phyloP scores from a whole-genome alignment of 495 filamentous ascomycete species.

The Platismatia glauca region DNA sequence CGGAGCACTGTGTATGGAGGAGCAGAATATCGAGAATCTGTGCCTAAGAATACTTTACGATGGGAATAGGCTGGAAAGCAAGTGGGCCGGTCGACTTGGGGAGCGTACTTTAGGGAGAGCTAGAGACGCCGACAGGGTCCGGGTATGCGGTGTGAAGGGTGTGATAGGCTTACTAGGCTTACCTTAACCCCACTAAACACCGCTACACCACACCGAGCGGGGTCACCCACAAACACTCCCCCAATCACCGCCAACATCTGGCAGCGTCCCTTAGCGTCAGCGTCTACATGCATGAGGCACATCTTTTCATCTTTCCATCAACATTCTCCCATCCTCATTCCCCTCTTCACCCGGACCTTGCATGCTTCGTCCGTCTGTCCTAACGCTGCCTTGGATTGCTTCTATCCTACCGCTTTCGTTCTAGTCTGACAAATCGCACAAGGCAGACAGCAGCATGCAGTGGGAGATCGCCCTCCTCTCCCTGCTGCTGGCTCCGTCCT shows the following conservation, averaged over 20 bases:
- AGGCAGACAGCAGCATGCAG: neutral
- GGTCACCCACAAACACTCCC: constrained; percentile 6
- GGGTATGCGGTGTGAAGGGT: neutral
- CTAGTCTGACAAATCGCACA: constrained; percentile 4
- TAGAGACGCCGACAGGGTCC: neutral
- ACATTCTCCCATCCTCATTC: neutral
- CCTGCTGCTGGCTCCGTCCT: constrained; percentile 2
- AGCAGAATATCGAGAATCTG: too few relatives aligned
- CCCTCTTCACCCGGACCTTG: constrained; percentile 5
- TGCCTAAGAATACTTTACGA: too few relatives aligned
- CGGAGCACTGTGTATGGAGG: neutral
- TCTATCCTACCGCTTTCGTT: constrained; percentile 3
- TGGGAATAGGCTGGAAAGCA: too few relatives aligned
- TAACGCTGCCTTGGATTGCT: neutral
- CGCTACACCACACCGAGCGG: constrained; percentile 4
- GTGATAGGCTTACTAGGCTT: constrained; percentile 13
- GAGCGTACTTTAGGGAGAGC: neutral
- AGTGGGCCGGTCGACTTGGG: too few relatives aligned
- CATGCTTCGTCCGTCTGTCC: neutral
- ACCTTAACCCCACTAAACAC: neutral
- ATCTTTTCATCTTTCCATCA: neutral
- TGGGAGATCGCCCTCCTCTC: neutral
- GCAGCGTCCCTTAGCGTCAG: constrained; percentile 11
- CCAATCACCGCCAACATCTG: constrained; percentile 8
- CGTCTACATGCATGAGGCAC: constrained; percentile 17